Evolutionary conservation across 805 yeast species (phyloP), one percentile per base, ranked within the genome.

Genomic region (Ogataea zsoltii): DNA sequence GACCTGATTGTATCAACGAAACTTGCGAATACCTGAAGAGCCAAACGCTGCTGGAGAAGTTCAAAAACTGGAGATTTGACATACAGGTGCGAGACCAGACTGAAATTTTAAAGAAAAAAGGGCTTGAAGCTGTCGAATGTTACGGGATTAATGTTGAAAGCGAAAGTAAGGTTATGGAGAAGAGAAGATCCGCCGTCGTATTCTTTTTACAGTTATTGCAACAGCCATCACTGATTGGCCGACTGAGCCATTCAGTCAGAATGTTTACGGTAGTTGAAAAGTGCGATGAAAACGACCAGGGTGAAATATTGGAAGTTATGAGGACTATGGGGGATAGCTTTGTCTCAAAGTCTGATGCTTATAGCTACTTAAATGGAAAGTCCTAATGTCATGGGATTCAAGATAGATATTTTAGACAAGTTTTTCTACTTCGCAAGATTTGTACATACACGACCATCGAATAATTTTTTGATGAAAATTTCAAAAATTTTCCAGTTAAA

Each of bases 401-500:
- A 14, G n/a, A 12, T 26, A 5, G 13, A 13, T 10, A 37, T 25
- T 37, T 18, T 3, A 16, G 31, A 26, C 16, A 16, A 16, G 16
- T 26, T 28, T 28, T 11, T 7, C 13, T 4, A 6, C 14, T 11
- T 4, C 14, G 5, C 6, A 28, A 11, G 9, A n/a, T 26, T 37
- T 10, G 21, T 30, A 19, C 16, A 9, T 15, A 15, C 43, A 40
- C 43, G 37, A 40, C 43, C 37, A 7, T 17, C 31, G 12, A 25
- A 23, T 32, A 19, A 28, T 17, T 33, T 33, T 33, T 25, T 33
- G 36, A 32, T 15, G 33, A 33, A 42, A 30, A 19, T 42, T 23
- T 28, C 44, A 42, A 36, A 41, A 41, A 31, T 41, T 41, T 41
- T 41, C 45, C 7, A n/a, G 31, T 11, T 15, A 16, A 37, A 26